Evolutionary conservation across 306 rosid species (phyloP).

Genomic region (Parietaria judaica): DNA sequence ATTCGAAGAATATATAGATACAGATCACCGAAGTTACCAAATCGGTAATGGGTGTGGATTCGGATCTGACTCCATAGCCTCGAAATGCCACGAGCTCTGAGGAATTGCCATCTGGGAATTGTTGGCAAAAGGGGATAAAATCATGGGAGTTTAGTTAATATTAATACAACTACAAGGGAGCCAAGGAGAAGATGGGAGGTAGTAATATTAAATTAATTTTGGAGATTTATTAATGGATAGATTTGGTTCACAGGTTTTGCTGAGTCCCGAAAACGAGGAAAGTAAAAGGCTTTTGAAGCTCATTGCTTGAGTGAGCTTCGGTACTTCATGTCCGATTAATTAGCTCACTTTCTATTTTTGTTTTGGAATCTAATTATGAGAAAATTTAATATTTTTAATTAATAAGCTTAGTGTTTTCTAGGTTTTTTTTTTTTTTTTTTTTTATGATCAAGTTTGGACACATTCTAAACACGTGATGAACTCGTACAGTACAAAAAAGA

Average conservation of each 20-base stretch:
- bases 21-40: constrained; percentile 23
- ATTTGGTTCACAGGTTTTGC: constrained; percentile 12
- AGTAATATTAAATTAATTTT: not conserved
- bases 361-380: not conserved
- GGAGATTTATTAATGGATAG: constrained; percentile 17
- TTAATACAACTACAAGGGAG: no score
- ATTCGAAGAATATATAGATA: not conserved
- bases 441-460: no score
- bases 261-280: constrained; percentile 18
- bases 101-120: not conserved
- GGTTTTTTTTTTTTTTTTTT: no score
- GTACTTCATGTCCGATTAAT: not conserved
- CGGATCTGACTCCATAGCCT: constrained; percentile 15
- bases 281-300: not conserved
- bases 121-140: constrained; percentile 1
- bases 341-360: not conserved
- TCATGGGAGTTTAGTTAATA: not conserved
- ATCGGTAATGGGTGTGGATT: constrained; percentile 20
- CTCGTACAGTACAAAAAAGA: no score
- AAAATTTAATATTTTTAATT: no score
- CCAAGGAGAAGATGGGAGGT: not conserved
- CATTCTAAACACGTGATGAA: no score
- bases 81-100: constrained; percentile 9
- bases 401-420: no score
- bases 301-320: not conserved